Evolutionary conservation across 768 basidiomycete species (phyloP), one percentile per base, ranked within the genome.

Genomic region (Termitomyces titanicus): DNA sequence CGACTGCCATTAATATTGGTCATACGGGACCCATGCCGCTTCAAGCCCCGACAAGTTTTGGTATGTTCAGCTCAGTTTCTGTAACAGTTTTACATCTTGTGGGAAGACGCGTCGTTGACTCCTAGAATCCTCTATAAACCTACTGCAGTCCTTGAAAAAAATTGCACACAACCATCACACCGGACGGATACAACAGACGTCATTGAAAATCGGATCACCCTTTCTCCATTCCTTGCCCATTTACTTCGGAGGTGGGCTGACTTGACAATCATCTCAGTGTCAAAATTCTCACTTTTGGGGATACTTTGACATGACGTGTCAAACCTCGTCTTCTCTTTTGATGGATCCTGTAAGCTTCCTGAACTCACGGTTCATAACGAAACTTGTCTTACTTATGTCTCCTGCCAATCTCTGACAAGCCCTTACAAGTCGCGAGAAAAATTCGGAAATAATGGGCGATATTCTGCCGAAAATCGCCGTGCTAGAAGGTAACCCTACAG

Each of bases 301-400:
- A 54, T 57, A 49, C 20, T 8, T 58, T 62, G 62, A 61, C 61
- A 64, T 60, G 58, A 48, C 63, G 56, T 62, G 63, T 55, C 57
- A 60, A 60, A 58, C 18, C n/a, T 55, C 37, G 31, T 39, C 44
- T 59, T 48, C 35, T 40, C 43, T 51, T 20, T 38, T 54, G 57
- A 61, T 61, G 55, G 58, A 42, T 49, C 53, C 43, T 49, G 46
- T 43, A 38, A 50, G 33, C 42, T 51, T 40, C 37, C 40, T 40
- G 42, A 29, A 38, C 53, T 37, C 25, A 45, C 31, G 45, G n/a
- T 38, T 44, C 29, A 24, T 56, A 52, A n/a, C n/a, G 42, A 56
- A 51, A 48, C 27, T 46, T 43, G 46, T 29, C 48, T 50, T 45
- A 39, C 48, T 50, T 45, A 39, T 46, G 29, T 15, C 43, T 34